Evolutionary conservation across 2,329 filamentous ascomycete species (phyloP).

Genomic region (Claviceps lovelessii): DNA sequence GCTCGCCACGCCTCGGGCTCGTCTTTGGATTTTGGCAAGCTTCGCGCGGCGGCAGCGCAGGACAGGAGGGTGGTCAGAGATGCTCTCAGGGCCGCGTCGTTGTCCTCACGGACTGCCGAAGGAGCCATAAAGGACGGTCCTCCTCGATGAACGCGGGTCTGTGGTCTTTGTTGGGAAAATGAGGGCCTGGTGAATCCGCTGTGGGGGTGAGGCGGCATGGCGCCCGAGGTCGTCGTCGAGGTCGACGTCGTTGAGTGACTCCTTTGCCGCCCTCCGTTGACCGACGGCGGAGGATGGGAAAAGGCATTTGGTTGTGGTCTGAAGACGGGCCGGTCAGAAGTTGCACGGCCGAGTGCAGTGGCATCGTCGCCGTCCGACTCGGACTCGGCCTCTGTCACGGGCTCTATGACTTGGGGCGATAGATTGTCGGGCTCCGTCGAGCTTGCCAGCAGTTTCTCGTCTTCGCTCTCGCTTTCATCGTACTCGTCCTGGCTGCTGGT

Average conservation of each 20-base stretch:
- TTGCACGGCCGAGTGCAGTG: slow-evolving; percentile 58
- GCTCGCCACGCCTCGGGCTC: slow-evolving; percentile 24
- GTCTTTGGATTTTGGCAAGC: slow-evolving; percentile 52
- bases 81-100: slow-evolving; percentile 82
- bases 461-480: slow-evolving; percentile 82
- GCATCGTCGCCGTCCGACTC: slow-evolving; percentile 56
- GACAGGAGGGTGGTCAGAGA: slow-evolving; percentile 91
- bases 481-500: slow-evolving; percentile 86
- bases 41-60: slow-evolving; percentile 81
- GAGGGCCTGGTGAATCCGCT: slow-evolving; percentile 37
- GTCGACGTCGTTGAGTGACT: slow-evolving; percentile 30
- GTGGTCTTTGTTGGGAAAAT: slow-evolving; percentile 33
- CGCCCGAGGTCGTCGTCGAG: slow-evolving; percentile 23
- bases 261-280: slow-evolving; percentile 28
- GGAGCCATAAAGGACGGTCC: slow-evolving; percentile 55
- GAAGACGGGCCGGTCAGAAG: slow-evolving; percentile 45
- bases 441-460: slow-evolving; percentile 51
- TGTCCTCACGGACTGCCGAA: slow-evolving; percentile 64
- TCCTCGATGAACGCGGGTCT: slow-evolving; percentile 30
- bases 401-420: slow-evolving; percentile 21
- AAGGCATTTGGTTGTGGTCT: slow-evolving; percentile 87
- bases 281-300: slow-evolving; percentile 55
- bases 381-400: slow-evolving; percentile 34
- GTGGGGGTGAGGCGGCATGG: slow-evolving; percentile 32
- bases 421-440: slow-evolving; percentile 39